Conservation (phyloP, 192 early-diverging fungal genomes). For the Physocladia obscura region DNA sequence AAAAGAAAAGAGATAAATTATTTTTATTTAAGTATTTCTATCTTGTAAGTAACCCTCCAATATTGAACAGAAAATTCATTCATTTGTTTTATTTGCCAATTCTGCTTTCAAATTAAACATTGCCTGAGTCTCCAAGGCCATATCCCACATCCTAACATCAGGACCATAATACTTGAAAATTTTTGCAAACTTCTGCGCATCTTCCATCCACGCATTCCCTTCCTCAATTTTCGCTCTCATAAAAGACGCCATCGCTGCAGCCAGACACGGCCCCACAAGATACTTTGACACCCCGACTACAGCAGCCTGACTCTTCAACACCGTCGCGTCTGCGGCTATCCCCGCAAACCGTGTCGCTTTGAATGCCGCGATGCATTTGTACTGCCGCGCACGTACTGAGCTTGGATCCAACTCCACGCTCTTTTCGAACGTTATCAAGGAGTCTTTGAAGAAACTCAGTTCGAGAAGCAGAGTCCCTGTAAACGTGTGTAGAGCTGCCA, state of each 20-base stretch:
- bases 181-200: neutral
- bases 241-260: neutral
- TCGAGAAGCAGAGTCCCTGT: neutral
- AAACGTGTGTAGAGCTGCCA: neutral
- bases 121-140: neutral
- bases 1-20: too few relatives aligned
- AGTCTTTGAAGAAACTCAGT: neutral
- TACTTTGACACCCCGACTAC: neutral
- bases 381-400: neutral
- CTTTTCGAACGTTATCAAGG: neutral
- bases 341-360: slow-evolving; percentile 3
- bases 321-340: neutral
- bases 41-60: too few relatives aligned
- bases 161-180: neutral
- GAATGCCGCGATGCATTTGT: neutral
- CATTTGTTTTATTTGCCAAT: too few relatives aligned
- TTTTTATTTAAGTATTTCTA: too few relatives aligned
- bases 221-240: slow-evolving; percentile 1
- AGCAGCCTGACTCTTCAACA: neutral
- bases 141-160: neutral
- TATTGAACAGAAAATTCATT: too few relatives aligned
- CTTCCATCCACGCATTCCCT: slow-evolving; percentile 2
- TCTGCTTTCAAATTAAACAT: neutral
- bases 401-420: neutral
- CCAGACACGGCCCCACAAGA: neutral